Conservation (phyloP, 2,329 filamentous ascomycete species). For the Aspergillus unguis region DNA sequence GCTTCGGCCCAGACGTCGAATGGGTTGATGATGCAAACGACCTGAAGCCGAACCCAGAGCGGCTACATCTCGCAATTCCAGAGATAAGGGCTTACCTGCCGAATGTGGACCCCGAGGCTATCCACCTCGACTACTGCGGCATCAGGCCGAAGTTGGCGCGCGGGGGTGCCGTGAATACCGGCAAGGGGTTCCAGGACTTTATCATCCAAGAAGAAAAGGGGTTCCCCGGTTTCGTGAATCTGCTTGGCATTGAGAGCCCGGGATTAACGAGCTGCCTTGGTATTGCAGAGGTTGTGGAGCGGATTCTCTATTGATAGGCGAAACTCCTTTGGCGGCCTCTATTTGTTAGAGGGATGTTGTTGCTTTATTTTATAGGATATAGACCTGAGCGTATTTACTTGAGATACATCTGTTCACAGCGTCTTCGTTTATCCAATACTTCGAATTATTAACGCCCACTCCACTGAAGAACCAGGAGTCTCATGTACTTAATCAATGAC, state of each 20-base stretch:
- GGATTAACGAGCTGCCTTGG: constrained; percentile 84
- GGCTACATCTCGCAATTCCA: constrained; percentile 63
- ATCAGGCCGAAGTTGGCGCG: constrained; percentile 79
- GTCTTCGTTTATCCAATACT: too few relatives aligned
- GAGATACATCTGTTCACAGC: too few relatives aligned
- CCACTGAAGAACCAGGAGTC: too few relatives aligned
- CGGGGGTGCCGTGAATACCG: constrained; percentile 54
- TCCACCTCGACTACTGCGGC: constrained; percentile 83
- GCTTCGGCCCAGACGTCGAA: constrained; percentile 93
- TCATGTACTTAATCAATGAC: too few relatives aligned
- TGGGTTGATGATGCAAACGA: constrained; percentile 75
- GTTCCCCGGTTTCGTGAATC: constrained; percentile 78
- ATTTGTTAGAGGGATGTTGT: too few relatives aligned
- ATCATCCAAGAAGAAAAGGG: constrained; percentile 73
- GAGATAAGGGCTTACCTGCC: constrained; percentile 82
- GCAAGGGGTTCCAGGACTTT: constrained; percentile 77
- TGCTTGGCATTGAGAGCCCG: constrained; percentile 90
- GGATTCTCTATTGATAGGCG: constrained; percentile 46
- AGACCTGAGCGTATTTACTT: not conserved
- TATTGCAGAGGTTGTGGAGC: constrained; percentile 73
- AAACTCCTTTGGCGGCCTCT: too few relatives aligned
- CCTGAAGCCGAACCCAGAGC: constrained; percentile 62
- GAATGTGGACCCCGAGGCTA: constrained; percentile 60
- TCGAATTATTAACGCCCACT: too few relatives aligned
- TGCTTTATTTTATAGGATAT: not conserved